Conservation (phyloP, 1,139 yeast species). For the Taiozyma onychis region DNA sequence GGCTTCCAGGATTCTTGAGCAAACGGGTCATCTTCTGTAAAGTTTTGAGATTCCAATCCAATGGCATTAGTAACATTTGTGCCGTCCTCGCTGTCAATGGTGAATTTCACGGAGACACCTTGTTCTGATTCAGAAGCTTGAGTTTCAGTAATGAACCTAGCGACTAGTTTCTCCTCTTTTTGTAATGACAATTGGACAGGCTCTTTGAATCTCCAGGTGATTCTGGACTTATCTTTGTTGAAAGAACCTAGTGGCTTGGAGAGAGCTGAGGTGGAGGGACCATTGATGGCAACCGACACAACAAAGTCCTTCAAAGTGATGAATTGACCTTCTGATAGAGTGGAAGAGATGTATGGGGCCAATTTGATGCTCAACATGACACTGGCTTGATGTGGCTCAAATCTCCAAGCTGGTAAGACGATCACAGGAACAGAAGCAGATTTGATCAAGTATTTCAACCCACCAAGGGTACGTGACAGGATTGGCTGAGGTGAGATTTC, state of each 20-base stretch:
- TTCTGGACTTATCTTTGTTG: constrained; percentile 76
- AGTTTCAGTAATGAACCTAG: constrained; percentile 63
- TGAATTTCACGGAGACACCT: constrained; percentile 67
- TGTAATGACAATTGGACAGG: constrained; percentile 39
- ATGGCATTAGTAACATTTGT: constrained; percentile 26
- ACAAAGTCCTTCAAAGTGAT: constrained; percentile 52
- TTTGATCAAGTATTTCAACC: constrained; percentile 59
- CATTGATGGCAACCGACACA: constrained; percentile 59
- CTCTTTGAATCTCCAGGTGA: constrained; percentile 70
- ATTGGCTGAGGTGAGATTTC: constrained; percentile 33
- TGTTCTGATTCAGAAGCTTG: constrained; percentile 58
- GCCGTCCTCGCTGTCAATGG: constrained; percentile 28
- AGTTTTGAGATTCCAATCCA: constrained; percentile 26
- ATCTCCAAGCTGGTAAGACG: constrained; percentile 83
- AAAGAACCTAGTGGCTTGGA: constrained; percentile 90
- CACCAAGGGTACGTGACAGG: constrained; percentile 60
- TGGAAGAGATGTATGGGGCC: constrained; percentile 42
- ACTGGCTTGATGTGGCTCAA: constrained; percentile 78
- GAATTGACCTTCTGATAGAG: constrained; percentile 24
- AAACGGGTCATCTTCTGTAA: constrained; percentile 32
- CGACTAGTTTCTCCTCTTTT: constrained; percentile 58
- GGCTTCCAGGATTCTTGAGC: constrained; percentile 28
- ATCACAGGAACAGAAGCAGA: constrained; percentile 56
- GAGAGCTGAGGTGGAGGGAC: constrained; percentile 60
- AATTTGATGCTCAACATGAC: constrained; percentile 69